A percentile compares a stretch with the other conserved stretches of the same genome.
These are phyloP conservation scores for Xylariaceae sp. DNA, from an alignment of 2,329 filamentous ascomycete genomes.

Conservation along the genomic window DNA sequence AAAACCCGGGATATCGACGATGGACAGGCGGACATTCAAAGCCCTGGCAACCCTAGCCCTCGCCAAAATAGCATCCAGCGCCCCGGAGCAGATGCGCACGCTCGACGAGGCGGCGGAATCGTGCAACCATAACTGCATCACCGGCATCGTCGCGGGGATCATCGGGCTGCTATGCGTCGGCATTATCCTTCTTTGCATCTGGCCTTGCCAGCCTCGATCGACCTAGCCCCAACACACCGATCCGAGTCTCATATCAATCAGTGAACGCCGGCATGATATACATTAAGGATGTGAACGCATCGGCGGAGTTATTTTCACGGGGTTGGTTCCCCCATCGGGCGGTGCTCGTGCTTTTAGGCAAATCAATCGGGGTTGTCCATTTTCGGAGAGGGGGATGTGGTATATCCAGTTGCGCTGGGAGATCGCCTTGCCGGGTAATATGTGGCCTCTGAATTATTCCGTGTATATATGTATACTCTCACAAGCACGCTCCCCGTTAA, in stretches of 20 bases:
- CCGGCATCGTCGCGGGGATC: slow-evolving; percentile 1
- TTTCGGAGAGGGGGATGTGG: background rate
- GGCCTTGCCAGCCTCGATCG: background rate
- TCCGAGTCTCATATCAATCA: too few relatives aligned
- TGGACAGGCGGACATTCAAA: too few relatives aligned
- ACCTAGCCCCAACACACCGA: background rate
- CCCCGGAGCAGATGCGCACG: background rate
- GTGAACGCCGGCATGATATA: too few relatives aligned
- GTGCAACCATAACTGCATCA: slow-evolving; percentile 3
- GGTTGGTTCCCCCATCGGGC: background rate
- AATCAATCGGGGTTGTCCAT: slow-evolving; percentile 3
- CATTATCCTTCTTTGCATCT: slow-evolving; percentile 6
- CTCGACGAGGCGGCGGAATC: background rate
- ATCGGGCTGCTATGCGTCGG: background rate
- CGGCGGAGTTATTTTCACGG: too few relatives aligned
- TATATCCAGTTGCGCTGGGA: background rate
- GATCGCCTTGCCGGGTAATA: background rate
- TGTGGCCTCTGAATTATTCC: background rate
- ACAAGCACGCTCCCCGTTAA: too few relatives aligned
- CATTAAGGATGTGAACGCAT: too few relatives aligned
- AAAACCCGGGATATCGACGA: too few relatives aligned
- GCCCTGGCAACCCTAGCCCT: too few relatives aligned
- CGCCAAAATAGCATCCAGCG: too few relatives aligned
- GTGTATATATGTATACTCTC: too few relatives aligned
- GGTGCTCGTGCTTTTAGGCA: slow-evolving; percentile 13